Evolutionary conservation across 1,284 basidiomycete genomes (phyloP).

Genomic region (Kalmanozyma brasiliensis): DNA sequence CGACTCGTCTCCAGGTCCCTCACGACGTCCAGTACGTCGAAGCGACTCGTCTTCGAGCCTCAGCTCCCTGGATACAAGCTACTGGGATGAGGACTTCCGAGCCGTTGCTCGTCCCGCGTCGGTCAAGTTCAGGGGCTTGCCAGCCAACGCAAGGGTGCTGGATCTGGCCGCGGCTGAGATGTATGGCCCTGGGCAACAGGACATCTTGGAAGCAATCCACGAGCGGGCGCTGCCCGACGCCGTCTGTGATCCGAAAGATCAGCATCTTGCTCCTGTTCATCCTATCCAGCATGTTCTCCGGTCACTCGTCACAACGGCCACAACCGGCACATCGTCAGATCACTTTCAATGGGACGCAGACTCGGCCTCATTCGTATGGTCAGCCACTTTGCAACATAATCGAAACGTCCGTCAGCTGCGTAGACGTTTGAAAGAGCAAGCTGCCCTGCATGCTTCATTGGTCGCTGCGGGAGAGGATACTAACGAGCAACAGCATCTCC

Average conservation of each 20-base stretch:
- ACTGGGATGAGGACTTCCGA: slow-evolving; percentile 26
- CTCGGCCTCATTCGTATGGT: slow-evolving; percentile 39
- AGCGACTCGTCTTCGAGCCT: slow-evolving; percentile 23
- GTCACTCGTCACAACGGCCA: slow-evolving; percentile 37
- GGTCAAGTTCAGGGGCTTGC: slow-evolving; percentile 27
- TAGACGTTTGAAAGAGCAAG: slow-evolving; percentile 30
- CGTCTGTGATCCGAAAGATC: background rate
- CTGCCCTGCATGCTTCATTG: slow-evolving; percentile 18
- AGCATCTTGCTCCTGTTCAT: slow-evolving; percentile 43
- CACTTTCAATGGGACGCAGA: slow-evolving; percentile 49
- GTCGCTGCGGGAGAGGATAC: slow-evolving; percentile 13
- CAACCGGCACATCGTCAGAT: slow-evolving; percentile 38
- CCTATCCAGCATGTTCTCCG: slow-evolving; percentile 18
- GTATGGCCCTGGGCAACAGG: background rate
- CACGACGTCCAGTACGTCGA: slow-evolving; percentile 7
- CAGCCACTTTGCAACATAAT: slow-evolving; percentile 25
- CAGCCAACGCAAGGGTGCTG: slow-evolving; percentile 20
- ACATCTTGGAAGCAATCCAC: slow-evolving; percentile 30
- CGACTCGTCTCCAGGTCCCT: slow-evolving; percentile 31
- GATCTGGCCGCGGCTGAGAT: slow-evolving; percentile 21
- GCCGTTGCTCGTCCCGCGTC: slow-evolving; percentile 2
- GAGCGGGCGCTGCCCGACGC: slow-evolving; percentile 1
- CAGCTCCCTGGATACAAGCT: slow-evolving; percentile 19
- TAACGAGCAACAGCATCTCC: background rate
- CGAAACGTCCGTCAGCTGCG: slow-evolving; percentile 16